These are phyloP conservation scores for Saraca asoca DNA, from an alignment of 331 rosid genomes.

Conservation along the genomic window DNA sequence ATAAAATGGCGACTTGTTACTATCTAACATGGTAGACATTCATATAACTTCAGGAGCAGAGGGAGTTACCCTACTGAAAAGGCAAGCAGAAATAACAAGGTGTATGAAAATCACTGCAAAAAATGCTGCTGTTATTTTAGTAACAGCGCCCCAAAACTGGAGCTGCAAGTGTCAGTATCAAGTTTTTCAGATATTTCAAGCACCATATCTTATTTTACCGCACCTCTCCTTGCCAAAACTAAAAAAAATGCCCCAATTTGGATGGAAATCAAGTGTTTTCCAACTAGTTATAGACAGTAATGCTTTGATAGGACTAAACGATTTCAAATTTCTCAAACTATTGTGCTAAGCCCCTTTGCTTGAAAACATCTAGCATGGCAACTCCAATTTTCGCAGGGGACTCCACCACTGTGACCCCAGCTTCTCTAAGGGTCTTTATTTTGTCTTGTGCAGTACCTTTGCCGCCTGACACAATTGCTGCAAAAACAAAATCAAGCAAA, in stretches of 20 bases:
- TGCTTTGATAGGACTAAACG: slow-evolving; percentile 30
- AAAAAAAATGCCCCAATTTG: slow-evolving; percentile 32
- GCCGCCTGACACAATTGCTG: slow-evolving; percentile 99
- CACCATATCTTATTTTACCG: too few species aligned
- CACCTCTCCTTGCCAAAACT: too few species aligned
- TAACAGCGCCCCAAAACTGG: too few species aligned
- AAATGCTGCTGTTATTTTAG: too few species aligned
- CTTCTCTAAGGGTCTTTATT: slow-evolving; percentile 77
- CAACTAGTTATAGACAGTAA: slow-evolving; percentile 27
- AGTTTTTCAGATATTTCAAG: too few species aligned
- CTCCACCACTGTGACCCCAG: slow-evolving; percentile 94
- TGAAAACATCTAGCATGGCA: slow-evolving; percentile 86
- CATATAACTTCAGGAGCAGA: too few species aligned
- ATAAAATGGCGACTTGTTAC: too few species aligned
- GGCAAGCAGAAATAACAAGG: too few species aligned
- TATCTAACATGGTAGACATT: too few species aligned
- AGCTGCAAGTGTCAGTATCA: too few species aligned
- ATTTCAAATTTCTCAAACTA: slow-evolving; percentile 33
- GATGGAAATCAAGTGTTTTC: slow-evolving; percentile 35
- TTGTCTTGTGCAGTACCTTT: slow-evolving; percentile 99
- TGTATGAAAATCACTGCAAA: too few species aligned
- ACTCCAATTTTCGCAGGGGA: slow-evolving; percentile 94
- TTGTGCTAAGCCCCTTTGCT: slow-evolving; percentile 79
- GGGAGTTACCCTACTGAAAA: too few species aligned
- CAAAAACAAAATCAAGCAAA: slow-evolving; percentile 39